Evolutionary conservation across 768 basidiomycete species (phyloP).

Genomic region (Suillus spraguei): DNA sequence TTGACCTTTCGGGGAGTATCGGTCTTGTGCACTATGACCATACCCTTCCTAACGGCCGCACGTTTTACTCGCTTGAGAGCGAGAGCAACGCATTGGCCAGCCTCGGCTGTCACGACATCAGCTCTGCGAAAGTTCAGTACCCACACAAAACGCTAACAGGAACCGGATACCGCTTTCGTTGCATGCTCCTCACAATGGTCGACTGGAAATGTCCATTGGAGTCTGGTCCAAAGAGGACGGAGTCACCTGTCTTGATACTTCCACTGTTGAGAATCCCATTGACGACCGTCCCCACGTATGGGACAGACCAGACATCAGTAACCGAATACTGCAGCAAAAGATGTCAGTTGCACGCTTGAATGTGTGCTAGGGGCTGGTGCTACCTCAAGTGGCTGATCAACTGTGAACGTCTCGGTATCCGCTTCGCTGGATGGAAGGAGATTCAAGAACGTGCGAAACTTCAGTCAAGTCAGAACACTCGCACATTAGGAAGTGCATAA

Average conservation of each 20-base stretch:
- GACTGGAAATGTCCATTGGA: conserved; percentile 85
- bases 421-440: conserved; percentile 85
- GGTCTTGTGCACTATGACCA: conserved; percentile 86
- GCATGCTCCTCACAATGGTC: conserved; percentile 87
- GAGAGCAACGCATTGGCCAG: conserved; percentile 93
- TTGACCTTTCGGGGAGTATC: conserved; percentile 79
- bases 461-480: conserved; percentile 15
- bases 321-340: conserved; percentile 64
- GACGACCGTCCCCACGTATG: conserved; percentile 83
- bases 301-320: conserved; percentile 87
- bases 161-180: conserved; percentile 73
- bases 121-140: conserved; percentile 50
- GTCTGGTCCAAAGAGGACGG: conserved; percentile 88
- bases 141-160: background rate
- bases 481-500: background rate
- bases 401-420: conserved; percentile 78
- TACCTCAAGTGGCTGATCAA: conserved; percentile 82
- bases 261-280: conserved; percentile 85
- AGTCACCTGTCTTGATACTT: conserved; percentile 74
- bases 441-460: conserved; percentile 91
- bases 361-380: conserved; percentile 1
- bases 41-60: conserved; percentile 86
- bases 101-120: conserved; percentile 82
- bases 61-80: conserved; percentile 89
- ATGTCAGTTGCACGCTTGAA: background rate